Base-by-base conservation (phyloP, 2,329 filamentous ascomycete genomes). In the Ciborinia camelliae region DNA sequence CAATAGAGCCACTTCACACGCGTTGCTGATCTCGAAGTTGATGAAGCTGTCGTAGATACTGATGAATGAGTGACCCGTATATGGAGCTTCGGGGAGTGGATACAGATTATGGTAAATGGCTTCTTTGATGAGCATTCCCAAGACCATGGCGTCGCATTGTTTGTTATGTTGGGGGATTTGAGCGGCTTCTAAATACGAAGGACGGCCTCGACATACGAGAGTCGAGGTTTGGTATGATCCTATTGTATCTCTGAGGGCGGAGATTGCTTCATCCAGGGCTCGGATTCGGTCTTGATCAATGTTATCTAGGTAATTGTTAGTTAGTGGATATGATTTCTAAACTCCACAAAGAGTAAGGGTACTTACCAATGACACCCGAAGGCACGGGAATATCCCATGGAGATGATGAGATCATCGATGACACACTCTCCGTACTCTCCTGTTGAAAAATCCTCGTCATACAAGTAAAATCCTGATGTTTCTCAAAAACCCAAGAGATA, bases 401-500 rank as follows among this genome's bases (percentile, higher is more conserved):
- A 3, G 52, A 63, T 18, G 23, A 26, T 2, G 32, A 35, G n/a
- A 39, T 58, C 23, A 47, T 50, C 32, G 48, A 23, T 4, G 54
- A 43, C 20, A 63, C 32, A 50, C 50, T 59, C 28, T 57, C 23
- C 20, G 62, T 45, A 28, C 62, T 64, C 30, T 30, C 62, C 23
- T 30, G 39, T 43, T 43, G 54, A 12, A 61, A 47, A 2, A 64
- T 32, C 32, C 47, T 41, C 37, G 62, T 61, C 62, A 64, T 53
- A 7, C 32, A 41, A 5, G 37, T 32, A 23, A 64, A 64, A 9
- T 51, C 43, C 18, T 30, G 35, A 3, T 23, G n/a, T 2, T 37
- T 50, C n/a, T 61, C 48, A 35, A 64, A 64, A 20, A 64, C 48
- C 62, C 62, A 64, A 9, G 54, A 50, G 10, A 64, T 64, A 52